phyloP scores from a whole-genome alignment of 1,284 basidiomycete species.

The Retiboletus flavoniger region DNA sequence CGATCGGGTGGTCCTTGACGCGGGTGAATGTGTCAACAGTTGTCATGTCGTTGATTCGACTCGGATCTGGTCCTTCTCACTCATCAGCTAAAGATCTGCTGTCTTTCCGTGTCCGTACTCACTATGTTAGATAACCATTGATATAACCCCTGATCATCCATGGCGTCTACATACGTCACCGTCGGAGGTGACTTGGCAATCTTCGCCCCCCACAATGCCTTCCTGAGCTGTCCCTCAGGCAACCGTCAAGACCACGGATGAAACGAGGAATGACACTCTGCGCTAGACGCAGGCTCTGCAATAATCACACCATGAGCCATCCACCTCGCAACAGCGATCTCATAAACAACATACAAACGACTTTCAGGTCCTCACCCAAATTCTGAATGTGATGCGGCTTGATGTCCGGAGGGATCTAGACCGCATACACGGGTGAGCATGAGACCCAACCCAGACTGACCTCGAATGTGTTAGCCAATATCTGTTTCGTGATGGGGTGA shows the following conservation, averaged over 20 bases:
- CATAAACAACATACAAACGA: conserved; percentile 50
- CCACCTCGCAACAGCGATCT: not conserved
- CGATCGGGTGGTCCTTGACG: too few relatives aligned
- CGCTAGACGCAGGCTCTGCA: conserved; percentile 58
- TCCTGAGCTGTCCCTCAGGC: conserved; percentile 42
- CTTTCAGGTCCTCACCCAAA: conserved; percentile 64
- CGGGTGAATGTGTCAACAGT: too few relatives aligned
- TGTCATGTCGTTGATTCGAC: too few relatives aligned
- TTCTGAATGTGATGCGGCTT: conserved; percentile 61
- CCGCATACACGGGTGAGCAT: conserved; percentile 6
- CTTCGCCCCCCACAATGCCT: conserved; percentile 78
- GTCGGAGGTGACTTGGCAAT: conserved; percentile 78
- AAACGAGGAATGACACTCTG: conserved; percentile 61
- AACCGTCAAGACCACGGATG: conserved; percentile 78
- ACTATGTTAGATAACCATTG: conserved; percentile 86
- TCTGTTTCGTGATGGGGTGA: conserved; percentile 87
- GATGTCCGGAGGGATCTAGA: conserved; percentile 74
- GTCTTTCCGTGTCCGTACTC: conserved; percentile 29
- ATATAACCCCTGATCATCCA: conserved; percentile 72
- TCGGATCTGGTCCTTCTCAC: conserved; percentile 59
- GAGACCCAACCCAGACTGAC: conserved; percentile 38
- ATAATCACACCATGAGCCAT: conserved; percentile 8
- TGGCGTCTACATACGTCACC: conserved; percentile 74
- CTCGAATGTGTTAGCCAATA: conserved; percentile 82
- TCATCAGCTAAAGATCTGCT: conserved; percentile 5